These are phyloP conservation scores for Iris pallida DNA, from an alignment of 116 monocot genomes.

Conservation along the genomic window DNA sequence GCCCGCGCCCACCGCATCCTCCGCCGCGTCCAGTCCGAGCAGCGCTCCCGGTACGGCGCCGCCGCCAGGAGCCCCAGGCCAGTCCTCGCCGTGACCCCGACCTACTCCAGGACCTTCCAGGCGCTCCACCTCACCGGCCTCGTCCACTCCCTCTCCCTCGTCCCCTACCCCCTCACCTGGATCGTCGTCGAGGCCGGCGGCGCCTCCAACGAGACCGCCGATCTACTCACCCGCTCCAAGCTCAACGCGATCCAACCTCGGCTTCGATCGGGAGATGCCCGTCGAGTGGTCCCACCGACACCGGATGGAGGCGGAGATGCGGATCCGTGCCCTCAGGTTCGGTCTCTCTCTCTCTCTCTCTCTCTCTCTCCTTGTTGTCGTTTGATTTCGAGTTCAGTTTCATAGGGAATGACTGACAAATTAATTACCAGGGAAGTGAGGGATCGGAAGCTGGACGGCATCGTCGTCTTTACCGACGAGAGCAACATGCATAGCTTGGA, in stretches of 20 bases:
- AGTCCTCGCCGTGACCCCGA: conserved; percentile 71
- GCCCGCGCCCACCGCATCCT: conserved; percentile 77
- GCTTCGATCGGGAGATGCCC: conserved; percentile 55
- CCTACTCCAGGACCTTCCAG: conserved; percentile 82
- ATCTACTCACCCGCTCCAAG: conserved; percentile 31
- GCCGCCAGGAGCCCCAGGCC: conserved; percentile 45
- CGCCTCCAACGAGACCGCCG: conserved; percentile 50
- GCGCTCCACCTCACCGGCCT: conserved; percentile 70
- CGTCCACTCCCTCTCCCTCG: conserved; percentile 56
- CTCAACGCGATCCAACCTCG: conserved; percentile 59
- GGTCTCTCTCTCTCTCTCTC: not conserved
- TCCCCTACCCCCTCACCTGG: conserved; percentile 73
- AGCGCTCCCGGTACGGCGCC: conserved; percentile 58
- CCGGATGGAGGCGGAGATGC: conserved; percentile 65
- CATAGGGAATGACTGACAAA: not conserved
- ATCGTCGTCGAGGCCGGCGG: conserved; percentile 85
- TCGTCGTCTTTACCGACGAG: conserved; percentile 78
- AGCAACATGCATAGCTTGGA: conserved; percentile 92
- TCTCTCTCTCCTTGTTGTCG: not conserved
- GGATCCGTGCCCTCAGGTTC: conserved; percentile 69
- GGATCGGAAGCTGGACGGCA: conserved; percentile 70
- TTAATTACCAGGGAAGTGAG: conserved; percentile 45
- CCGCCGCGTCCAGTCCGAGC: conserved; percentile 83
- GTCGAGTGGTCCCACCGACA: conserved; percentile 61
- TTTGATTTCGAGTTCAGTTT: not conserved